Evolutionary conservation across 2,329 filamentous ascomycete genomes (phyloP), one percentile per base, ranked within the genome.

Genomic region (Fusarium sp.): DNA sequence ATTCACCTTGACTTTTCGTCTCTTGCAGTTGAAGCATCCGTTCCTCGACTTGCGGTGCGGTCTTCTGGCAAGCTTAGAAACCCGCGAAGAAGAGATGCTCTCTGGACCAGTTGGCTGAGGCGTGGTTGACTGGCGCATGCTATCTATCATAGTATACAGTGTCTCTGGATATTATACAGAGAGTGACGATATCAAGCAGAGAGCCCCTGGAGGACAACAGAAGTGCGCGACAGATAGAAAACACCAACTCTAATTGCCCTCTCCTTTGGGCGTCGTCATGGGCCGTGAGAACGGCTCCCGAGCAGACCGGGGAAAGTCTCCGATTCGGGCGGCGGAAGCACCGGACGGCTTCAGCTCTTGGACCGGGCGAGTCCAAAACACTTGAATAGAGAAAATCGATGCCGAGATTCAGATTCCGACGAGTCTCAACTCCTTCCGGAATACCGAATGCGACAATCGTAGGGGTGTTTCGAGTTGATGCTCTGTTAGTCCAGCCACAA

Each of bases 1-100:
- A 55, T 66, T 44, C 48, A 75, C 75, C 70, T 77, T 77, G 49
- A 77, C 73, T 62, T 77, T 77, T 27, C 75, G 64, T 46, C 73
- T 68, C 25, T 77, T 77, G 52, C 75, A 77, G 54, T 77, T 77
- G 50, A 75, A 68, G 40, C 75, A 77, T 15, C 75, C 75, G 37
- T 73, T 72, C 41, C 75, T 65, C 15, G 75, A 76, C 59, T 77
- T 76, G 58, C 72, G 71, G 48, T 75, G 73, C n/a, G 73, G 71
- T 64, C 73, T 73, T 51, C 70, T 71, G 22, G 70, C 70, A 45
- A 74, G 59, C 44, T 74, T 74, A 43, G 72, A 73, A 45, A 74
- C 72, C 49, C 72, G 68, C 19, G 65, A 62, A 20, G 69, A 64
- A 27, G 58, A 68, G 48, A 73, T 65, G 56, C 65, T 73, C 30